Evolutionary conservation across 78 protist genomes (phyloP).

Genomic region (Chrysochromulina tobinii): DNA sequence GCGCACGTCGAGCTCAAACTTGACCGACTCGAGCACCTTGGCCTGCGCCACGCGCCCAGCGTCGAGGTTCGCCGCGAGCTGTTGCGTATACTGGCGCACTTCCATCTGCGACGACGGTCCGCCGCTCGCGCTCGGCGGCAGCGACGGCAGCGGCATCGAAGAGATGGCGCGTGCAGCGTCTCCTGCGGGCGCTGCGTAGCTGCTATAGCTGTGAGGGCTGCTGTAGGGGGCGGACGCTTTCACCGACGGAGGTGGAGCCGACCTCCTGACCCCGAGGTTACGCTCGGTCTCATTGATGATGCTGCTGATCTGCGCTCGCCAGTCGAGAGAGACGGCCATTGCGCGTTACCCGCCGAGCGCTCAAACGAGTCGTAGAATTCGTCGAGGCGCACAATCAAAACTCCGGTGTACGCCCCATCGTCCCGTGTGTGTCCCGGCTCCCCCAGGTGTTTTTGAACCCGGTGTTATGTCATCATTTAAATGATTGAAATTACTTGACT

Average conservation of each 20-base stretch:
- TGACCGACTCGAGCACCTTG: neutral
- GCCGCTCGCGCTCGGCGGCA: neutral
- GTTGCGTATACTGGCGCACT: neutral
- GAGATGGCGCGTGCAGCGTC: no score
- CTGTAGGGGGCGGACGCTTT: neutral
- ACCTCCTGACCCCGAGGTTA: neutral
- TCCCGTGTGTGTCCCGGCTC: no score
- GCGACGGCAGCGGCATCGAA: neutral
- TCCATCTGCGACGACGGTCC: neutral
- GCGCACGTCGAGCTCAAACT: neutral
- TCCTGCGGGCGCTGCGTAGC: no score
- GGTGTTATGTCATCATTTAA: no score
- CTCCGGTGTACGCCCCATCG: no score
- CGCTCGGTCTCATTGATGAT: slow-evolving; percentile 14
- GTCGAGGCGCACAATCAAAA: no score
- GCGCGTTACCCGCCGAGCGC: no score
- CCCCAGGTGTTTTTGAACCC: no score
- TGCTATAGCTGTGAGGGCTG: no score
- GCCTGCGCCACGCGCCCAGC: neutral
- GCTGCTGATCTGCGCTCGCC: neutral
- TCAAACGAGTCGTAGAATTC: no score
- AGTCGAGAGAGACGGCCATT: neutral
- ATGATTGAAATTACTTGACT: no score
- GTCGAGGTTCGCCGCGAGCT: neutral
- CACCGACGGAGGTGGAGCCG: no score